Conservation (phyloP, 2,329 filamentous ascomycete species). For the Fusarium keratoplasticum region DNA sequence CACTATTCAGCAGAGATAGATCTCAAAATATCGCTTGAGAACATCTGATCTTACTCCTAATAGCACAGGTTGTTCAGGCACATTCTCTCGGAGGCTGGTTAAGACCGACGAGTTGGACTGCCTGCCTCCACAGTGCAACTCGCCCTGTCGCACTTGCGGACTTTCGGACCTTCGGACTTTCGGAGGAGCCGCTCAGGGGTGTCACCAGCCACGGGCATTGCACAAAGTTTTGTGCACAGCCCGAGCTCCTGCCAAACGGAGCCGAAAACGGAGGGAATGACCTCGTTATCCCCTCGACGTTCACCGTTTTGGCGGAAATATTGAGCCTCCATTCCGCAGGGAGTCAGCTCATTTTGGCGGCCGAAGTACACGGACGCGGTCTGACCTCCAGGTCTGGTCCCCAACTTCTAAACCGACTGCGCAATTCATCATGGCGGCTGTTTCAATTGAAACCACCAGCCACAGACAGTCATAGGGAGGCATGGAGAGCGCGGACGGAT, state of each 20-base stretch:
- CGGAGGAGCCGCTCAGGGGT: neutral
- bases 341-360: neutral
- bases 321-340: neutral
- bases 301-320: slow-evolving; percentile 3
- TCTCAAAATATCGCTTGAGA: neutral
- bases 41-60: neutral
- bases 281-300: neutral
- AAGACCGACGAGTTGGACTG: neutral
- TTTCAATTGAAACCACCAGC: neutral
- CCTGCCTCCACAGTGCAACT: neutral
- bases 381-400: neutral
- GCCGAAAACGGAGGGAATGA: neutral
- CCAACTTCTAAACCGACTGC: neutral
- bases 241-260: neutral
- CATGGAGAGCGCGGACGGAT: neutral
- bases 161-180: neutral
- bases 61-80: neutral
- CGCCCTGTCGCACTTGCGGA: neutral
- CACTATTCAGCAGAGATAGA: neutral
- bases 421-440: neutral
- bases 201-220: neutral
- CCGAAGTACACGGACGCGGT: neutral
- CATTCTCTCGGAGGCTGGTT: neutral
- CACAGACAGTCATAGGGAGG: neutral
- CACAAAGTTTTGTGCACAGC: neutral